Evolutionary conservation across 768 basidiomycete genomes (phyloP).

Genomic region (Xerocomus spinulosus): DNA sequence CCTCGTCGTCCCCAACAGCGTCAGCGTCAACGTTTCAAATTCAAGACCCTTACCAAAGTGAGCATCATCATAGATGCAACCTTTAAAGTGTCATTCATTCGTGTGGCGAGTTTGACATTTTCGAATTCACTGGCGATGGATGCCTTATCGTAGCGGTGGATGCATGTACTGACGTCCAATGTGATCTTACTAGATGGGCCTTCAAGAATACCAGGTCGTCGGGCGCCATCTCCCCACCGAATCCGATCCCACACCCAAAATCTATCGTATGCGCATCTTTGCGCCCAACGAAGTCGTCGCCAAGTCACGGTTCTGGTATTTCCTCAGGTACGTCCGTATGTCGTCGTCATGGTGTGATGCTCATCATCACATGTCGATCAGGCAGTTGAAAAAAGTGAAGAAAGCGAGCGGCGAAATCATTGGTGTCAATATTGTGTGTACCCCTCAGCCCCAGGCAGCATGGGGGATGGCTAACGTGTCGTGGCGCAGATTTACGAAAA

Average conservation of each 20-base stretch:
- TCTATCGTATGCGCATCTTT: conserved; percentile 99
- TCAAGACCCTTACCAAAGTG: conserved; percentile 27
- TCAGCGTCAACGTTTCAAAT: conserved; percentile 28
- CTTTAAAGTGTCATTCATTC: no score
- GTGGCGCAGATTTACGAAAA: conserved; percentile 99
- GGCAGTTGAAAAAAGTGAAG: conserved; percentile 98
- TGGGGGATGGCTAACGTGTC: conserved; percentile 63
- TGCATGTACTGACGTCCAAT: conserved; percentile 15
- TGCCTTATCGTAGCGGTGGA: conserved; percentile 16
- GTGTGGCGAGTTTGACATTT: not conserved
- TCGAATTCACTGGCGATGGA: conserved; percentile 29
- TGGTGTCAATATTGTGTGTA: conserved; percentile 94
- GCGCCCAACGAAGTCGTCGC: conserved; percentile 98
- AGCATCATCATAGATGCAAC: no score
- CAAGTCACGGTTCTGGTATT: conserved; percentile 99
- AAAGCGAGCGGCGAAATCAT: conserved; percentile 99
- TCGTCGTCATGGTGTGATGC: not conserved
- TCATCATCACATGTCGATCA: conserved; percentile 24
- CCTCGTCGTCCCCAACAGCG: conserved; percentile 25
- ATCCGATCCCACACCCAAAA: conserved; percentile 90
- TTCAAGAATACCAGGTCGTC: conserved; percentile 93
- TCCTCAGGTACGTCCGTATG: conserved; percentile 63
- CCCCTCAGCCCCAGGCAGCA: conserved; percentile 73
- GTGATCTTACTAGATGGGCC: conserved; percentile 59
- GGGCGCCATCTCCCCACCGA: conserved; percentile 97